Conservation (phyloP, 2,329 filamentous ascomycete species). For the Bipolaris zeicola region DNA sequence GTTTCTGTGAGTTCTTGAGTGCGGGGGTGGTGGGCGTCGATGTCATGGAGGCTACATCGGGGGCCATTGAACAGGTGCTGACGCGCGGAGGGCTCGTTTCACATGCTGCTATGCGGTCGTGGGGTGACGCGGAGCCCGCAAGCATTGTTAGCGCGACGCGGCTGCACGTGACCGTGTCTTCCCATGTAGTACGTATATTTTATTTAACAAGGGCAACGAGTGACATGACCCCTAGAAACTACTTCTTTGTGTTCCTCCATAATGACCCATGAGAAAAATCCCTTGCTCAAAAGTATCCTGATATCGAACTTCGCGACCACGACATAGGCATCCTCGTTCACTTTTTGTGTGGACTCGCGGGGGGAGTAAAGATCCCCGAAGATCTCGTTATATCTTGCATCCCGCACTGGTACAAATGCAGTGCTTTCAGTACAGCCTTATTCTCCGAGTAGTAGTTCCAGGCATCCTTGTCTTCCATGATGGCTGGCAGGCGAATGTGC, state of each 20-base stretch:
- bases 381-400: neutral
- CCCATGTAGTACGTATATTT: no score
- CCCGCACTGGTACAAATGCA: conserved; percentile 13
- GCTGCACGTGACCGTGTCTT: conserved; percentile 3
- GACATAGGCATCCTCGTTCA: neutral
- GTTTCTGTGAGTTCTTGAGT: conserved; percentile 23
- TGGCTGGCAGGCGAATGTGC: conserved; percentile 12
- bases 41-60: conserved; percentile 27
- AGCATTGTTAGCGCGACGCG: conserved; percentile 7
- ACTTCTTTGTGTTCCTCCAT: neutral
- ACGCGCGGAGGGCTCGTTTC: conserved; percentile 8
- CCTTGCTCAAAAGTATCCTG: neutral
- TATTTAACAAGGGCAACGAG: neutral
- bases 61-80: conserved; percentile 27
- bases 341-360: neutral
- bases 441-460: conserved; percentile 20
- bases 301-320: neutral
- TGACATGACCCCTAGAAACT: neutral
- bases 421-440: conserved; percentile 18
- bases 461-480: conserved; percentile 16
- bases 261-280: neutral
- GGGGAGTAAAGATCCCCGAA: neutral
- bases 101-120: conserved; percentile 11
- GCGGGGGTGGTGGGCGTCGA: conserved; percentile 19
- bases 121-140: conserved; percentile 4